Conservation (phyloP, 306 rosid genomes). For the Carpinus viminea region DNA sequence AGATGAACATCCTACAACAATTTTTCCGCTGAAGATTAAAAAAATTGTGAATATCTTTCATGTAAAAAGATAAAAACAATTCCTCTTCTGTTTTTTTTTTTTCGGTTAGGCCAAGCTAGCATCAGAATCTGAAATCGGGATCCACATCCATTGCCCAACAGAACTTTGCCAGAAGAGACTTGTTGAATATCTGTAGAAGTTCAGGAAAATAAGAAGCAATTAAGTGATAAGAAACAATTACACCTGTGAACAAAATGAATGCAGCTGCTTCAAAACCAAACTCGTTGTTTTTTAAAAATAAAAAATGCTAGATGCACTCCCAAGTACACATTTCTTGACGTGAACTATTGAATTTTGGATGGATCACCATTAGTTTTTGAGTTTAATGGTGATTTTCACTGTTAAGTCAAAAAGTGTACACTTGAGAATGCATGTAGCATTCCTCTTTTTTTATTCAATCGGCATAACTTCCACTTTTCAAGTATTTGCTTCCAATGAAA, state of each 20-base stretch:
- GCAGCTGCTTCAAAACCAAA: neutral
- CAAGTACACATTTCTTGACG: too few species aligned
- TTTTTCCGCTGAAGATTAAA: slow-evolving; percentile 44
- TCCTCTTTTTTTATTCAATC: neutral
- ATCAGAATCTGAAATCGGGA: slow-evolving; percentile 93
- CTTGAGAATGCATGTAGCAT: too few species aligned
- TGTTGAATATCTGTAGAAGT: slow-evolving; percentile 75
- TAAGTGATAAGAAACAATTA: neutral
- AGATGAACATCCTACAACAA: slow-evolving; percentile 60
- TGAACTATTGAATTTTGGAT: too few species aligned
- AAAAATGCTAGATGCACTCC: too few species aligned
- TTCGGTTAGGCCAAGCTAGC: slow-evolving; percentile 21
- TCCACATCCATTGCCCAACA: slow-evolving; percentile 96
- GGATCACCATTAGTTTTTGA: too few species aligned
- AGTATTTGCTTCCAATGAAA: neutral
- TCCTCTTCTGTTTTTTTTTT: neutral
- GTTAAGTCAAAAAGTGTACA: too few species aligned
- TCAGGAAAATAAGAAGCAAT: neutral
- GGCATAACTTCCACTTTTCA: neutral
- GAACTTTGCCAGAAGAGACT: slow-evolving; percentile 86
- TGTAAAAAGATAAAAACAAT: slow-evolving; percentile 40
- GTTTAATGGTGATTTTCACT: too few species aligned
- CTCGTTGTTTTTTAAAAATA: neutral
- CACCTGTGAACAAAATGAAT: neutral
- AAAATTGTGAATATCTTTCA: slow-evolving; percentile 29